Percentiles rank a stretch among this genome's conserved stretches.
These are phyloP conservation scores for Gynochthodes officinalis DNA, from an alignment of 257 asterid species.

Conservation along the genomic window DNA sequence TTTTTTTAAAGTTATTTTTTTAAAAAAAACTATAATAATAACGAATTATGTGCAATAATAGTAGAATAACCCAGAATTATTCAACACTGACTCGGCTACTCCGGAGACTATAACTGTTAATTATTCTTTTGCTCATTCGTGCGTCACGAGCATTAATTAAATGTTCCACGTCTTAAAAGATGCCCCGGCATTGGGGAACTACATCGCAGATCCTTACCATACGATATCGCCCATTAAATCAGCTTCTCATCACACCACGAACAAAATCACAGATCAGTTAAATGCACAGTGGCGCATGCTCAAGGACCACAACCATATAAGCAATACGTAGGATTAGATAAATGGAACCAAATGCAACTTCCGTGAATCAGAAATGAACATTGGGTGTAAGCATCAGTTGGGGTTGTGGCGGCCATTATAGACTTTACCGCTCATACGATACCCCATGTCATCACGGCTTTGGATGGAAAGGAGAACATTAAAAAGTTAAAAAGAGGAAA, in stretches of 20 bases:
- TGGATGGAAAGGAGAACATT: slow-evolving; percentile 10
- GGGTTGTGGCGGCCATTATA: slow-evolving; percentile 67
- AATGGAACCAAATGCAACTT: neutral
- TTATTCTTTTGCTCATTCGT: neutral
- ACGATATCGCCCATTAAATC: neutral
- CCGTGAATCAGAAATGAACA: slow-evolving; percentile 14
- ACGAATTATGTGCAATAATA: neutral
- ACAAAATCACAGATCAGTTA: neutral
- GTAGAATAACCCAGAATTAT: neutral
- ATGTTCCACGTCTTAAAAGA: neutral
- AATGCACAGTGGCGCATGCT: neutral
- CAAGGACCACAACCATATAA: neutral
- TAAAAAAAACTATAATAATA: too few species aligned
- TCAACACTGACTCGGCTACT: neutral
- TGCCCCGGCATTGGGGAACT: neutral
- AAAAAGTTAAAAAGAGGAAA: neutral
- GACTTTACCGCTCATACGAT: slow-evolving; percentile 51
- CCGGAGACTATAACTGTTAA: neutral
- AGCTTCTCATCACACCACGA: neutral
- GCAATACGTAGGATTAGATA: neutral
- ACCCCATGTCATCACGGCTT: slow-evolving; percentile 41
- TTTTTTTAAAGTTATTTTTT: neutral
- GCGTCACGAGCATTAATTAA: neutral
- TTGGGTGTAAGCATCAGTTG: slow-evolving; percentile 17
- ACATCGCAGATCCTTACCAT: neutral